Evolutionary conservation across 257 asterid genomes (phyloP).

Genomic region (Plectranthus barbatus): DNA sequence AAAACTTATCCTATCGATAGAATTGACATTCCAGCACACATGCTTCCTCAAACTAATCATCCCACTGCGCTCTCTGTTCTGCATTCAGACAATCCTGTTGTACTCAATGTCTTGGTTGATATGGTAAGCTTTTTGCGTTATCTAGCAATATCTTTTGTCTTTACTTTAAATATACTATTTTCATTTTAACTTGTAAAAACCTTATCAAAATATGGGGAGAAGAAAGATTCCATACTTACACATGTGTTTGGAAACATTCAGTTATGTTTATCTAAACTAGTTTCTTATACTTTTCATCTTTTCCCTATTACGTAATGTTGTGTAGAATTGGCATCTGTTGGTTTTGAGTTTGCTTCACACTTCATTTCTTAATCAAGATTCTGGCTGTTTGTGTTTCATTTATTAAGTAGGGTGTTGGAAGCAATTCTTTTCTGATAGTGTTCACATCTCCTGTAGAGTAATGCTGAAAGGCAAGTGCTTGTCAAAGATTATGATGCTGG

Average conservation of each 20-base stretch:
- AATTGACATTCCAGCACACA: constrained; percentile 69
- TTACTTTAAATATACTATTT: neutral
- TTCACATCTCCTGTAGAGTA: constrained; percentile 37
- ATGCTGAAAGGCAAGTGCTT: constrained; percentile 91
- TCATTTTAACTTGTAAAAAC: neutral
- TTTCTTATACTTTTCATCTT: neutral
- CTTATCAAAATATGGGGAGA: neutral
- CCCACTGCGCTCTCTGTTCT: constrained; percentile 75
- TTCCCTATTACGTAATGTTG: neutral
- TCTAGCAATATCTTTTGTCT: constrained; percentile 9
- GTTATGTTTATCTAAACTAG: neutral
- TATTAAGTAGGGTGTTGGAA: constrained; percentile 8
- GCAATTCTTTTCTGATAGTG: neutral
- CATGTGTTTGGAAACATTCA: neutral
- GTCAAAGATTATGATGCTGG: constrained; percentile 76
- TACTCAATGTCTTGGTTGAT: constrained; percentile 79
- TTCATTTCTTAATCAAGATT: neutral
- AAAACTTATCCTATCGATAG: constrained; percentile 34
- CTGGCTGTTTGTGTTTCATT: neutral
- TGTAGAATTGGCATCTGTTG: constrained; percentile 12
- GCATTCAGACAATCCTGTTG: constrained; percentile 59
- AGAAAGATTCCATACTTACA: neutral
- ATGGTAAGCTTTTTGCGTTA: constrained; percentile 38
- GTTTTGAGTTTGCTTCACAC: constrained; percentile 7
- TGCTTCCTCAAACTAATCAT: constrained; percentile 88